Evolutionary conservation across 2,329 filamentous ascomycete species (phyloP), one percentile per base, ranked within the genome.

Genomic region (Alternaria arbusti): DNA sequence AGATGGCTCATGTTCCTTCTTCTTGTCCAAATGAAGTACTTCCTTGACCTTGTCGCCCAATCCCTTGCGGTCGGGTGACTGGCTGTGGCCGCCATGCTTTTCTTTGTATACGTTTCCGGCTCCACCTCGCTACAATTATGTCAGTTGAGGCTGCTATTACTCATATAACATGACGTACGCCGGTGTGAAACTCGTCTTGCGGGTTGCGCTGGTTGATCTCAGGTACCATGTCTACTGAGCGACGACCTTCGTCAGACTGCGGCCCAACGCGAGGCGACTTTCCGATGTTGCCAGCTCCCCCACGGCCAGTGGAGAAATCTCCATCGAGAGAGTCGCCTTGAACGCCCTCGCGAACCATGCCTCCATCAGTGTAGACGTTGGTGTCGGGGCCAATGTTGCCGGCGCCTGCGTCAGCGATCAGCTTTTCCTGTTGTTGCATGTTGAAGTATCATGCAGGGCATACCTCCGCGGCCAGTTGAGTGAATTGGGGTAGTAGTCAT

Each of bases 401-500:
- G 65, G 86, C 84, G 67, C 86, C 86, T 88, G 64, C 32, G 52
- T 20, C 25, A 36, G 56, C 36, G 52, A 51, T 73, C 54, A 70
- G 65, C 54, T 32, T 55, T 11, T 32, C 26, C 36, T 44, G 40
- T 15, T 30, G 20, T 15, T 30, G 40, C 22, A 13, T 43, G 10
- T 36, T 13, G 17, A n/a, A 23, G 20, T 15, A 6, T 17, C 7
- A 25, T 12, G 22, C 54, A 22, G 5, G 46, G 62, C 78, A 63
- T 79, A 87, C 86, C 86, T 78, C 86, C 86, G 67, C 86, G 85
- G 62, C 86, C 86, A 68, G 87, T 87, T 22, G 86, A 88, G 65
- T 85, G 82, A 59, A 85, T 80, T 8, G 80, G 81, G 54, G 65
- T 66, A 17, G 67, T 66, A 62, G 78, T 67, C 76, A 78, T 80